Evolutionary conservation across 2,329 filamentous ascomycete species (phyloP), one percentile per base, ranked within the genome.

Genomic region (Hypoxylon sp.): DNA sequence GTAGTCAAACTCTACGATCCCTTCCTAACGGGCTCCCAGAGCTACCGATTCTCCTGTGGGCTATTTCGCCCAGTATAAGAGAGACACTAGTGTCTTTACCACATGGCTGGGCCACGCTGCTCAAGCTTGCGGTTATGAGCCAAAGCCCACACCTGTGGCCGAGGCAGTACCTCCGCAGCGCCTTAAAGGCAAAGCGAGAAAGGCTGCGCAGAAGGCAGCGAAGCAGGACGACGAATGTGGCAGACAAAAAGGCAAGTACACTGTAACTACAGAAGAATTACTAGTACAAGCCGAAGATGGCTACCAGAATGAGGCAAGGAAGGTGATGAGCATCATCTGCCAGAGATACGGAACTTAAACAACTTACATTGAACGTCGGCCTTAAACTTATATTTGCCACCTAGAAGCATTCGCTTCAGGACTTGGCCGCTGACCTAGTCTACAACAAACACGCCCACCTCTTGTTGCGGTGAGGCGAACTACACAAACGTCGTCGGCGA

Each of bases 401-500:
- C n/a, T n/a, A n/a, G n/a, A n/a, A n/a, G n/a, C n/a, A n/a, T n/a
- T n/a, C n/a, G n/a, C n/a, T n/a, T n/a, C n/a, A n/a, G n/a, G n/a
- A n/a, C n/a, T n/a, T n/a, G n/a, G n/a, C n/a, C n/a, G n/a, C n/a
- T n/a, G n/a, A n/a, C n/a, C n/a, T n/a, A n/a, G n/a, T n/a, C n/a
- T n/a, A n/a, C n/a, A n/a, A n/a, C n/a, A n/a, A n/a, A n/a, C n/a
- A n/a, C n/a, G n/a, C n/a, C n/a, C n/a, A n/a, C n/a, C n/a, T n/a
- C n/a, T n/a, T n/a, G n/a, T n/a, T n/a, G n/a, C n/a, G n/a, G n/a
- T n/a, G n/a, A n/a, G n/a, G n/a, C n/a, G n/a, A n/a, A n/a, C n/a
- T n/a, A n/a, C n/a, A 64, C 64, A 67, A 69, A 69, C 67, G 67
- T 46, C 64, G 59, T 53, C 60, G 61, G 22, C 51, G 46, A 60